Conservation (phyloP, 176 grass and related monocot genomes). For the Olyra latifolia region DNA sequence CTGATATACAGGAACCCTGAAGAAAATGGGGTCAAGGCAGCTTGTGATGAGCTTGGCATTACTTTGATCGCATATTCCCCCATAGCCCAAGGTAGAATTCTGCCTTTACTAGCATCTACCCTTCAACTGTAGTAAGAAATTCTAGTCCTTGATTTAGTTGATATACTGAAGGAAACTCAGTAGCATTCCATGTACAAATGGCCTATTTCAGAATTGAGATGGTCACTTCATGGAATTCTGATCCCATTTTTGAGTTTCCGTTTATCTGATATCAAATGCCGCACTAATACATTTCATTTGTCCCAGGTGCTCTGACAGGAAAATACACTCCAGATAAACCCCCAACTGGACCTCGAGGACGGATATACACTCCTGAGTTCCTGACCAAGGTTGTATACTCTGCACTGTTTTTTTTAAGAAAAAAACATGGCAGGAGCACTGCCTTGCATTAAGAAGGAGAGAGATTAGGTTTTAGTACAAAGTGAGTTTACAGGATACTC, state of each 20-base stretch:
- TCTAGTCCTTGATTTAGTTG: neutral
- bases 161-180: neutral
- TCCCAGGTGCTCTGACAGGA: conserved; percentile 49
- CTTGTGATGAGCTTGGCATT: conserved; percentile 77
- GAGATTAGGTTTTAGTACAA: too few species aligned
- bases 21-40: conserved; percentile 67
- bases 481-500: too few species aligned
- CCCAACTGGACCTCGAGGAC: conserved; percentile 33
- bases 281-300: neutral
- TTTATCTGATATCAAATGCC: too few species aligned
- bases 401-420: neutral
- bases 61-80: conserved; percentile 81
- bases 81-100: conserved; percentile 64
- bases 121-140: neutral
- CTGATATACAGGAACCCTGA: conserved; percentile 69
- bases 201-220: neutral
- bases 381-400: conserved; percentile 32
- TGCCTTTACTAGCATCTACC: neutral
- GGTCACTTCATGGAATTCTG: too few species aligned
- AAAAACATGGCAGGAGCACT: too few species aligned
- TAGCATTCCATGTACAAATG: neutral
- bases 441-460: too few species aligned
- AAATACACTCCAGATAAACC: conserved; percentile 51
- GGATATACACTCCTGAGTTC: conserved; percentile 52
- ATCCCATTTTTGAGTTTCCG: too few species aligned